Evolutionary conservation across 257 asterid genomes (phyloP).

Genomic region (Solanum corneliomulleri): DNA sequence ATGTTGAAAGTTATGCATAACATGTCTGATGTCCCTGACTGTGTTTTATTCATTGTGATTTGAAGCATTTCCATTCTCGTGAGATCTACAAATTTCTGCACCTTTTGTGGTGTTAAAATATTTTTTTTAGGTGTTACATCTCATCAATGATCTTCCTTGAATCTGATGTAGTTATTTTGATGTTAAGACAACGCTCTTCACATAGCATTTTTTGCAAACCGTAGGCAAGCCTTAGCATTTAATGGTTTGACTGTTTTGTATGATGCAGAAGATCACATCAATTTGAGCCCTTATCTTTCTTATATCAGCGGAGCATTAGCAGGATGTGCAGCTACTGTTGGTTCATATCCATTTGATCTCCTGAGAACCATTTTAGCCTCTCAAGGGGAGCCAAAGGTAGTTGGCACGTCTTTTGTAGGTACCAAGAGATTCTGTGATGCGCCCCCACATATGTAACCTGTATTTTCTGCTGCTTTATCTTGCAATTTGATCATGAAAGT

Average conservation of each 20-base stretch:
- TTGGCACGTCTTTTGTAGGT: background rate
- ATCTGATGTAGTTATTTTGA: background rate
- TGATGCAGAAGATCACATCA: slow-evolving; percentile 67
- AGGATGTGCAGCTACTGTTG: slow-evolving; percentile 94
- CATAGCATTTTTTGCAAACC: background rate
- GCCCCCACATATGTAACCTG: background rate
- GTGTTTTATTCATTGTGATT: background rate
- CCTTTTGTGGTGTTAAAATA: background rate
- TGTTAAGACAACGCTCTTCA: background rate
- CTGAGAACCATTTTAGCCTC: slow-evolving; percentile 92
- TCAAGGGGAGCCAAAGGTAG: slow-evolving; percentile 97
- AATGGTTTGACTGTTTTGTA: slow-evolving; percentile 3
- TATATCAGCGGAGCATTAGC: slow-evolving; percentile 85
- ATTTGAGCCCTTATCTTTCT: slow-evolving; percentile 73
- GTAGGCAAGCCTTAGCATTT: background rate
- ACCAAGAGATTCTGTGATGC: background rate
- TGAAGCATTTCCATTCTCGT: background rate
- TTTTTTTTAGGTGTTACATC: background rate
- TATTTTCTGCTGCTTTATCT: background rate
- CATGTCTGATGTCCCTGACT: background rate
- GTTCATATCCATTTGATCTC: slow-evolving; percentile 95
- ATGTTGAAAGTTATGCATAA: background rate
- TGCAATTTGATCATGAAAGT: background rate
- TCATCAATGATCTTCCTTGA: background rate
- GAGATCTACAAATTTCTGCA: background rate